Evolutionary conservation across 441 rosid species (phyloP), one percentile per base, ranked within the genome.

Genomic region (Eutrema salsugineum): DNA sequence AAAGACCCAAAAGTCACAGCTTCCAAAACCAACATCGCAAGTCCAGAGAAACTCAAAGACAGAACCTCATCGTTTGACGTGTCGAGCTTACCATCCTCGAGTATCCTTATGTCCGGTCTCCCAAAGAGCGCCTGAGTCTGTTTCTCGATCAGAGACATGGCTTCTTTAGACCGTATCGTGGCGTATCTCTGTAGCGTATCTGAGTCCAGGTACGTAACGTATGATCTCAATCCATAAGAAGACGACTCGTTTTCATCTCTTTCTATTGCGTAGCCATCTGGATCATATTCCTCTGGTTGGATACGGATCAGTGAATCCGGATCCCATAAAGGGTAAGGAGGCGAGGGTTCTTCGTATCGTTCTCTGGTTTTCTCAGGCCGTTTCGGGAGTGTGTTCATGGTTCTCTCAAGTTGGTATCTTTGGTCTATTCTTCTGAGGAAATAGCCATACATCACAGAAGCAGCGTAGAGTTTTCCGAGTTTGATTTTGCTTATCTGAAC

Each of bases 121-220:
- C 97, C 97, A 22, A 90, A 94, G 17, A 94, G 79, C 19, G 97
- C 92, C 54, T 88, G 93, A 0, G 97, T 91, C 82, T 94, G 98
- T 81, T 83, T 94, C 70, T 94, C 97, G 4, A 89, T 87, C 78
- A 90, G 77, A 10, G 90, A 82, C 63, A 87, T 84, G 6, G 97
- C 95, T 77, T 94, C 97, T 78, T 88, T 90, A 15, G 98, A 91
- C 72, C 99, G 82, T 78, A 91, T 84, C 8, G 92, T 94, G 1
- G 93, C 94, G 1, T 94, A 91, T 82, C 92, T 86, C 86, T 94
- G 93, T 66, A 91, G 93, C 6, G 98, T 90, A 79, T 88, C 98
- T 0, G 85, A 83, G 74, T 94, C 95, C 83, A 94, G 78, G 74
- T 91, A 83, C 82, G 85, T 88, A 22, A 94, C 96, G 11, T 91